Percentiles rank a stretch among this genome's conserved stretches.
These are phyloP conservation scores for Cladosporium halotolerans DNA, from an alignment of 2,329 filamentous ascomycete genomes.

Conservation along the genomic window DNA sequence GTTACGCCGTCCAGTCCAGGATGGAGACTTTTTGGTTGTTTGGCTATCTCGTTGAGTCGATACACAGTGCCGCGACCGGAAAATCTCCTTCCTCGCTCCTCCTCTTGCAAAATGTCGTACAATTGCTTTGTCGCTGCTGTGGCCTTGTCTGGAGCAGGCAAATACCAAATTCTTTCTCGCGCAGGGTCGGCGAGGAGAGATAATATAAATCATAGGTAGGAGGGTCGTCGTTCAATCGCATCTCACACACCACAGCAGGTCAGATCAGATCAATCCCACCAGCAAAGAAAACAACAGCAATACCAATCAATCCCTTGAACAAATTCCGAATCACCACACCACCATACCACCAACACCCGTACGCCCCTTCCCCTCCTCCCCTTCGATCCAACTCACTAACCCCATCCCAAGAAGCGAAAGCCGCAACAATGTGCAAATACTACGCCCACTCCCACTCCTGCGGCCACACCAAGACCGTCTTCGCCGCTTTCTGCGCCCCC, in stretches of 20 bases:
- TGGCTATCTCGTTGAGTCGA: no score
- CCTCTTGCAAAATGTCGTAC: slow-evolving; percentile 1
- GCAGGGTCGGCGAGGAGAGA: no score
- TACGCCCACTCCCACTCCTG: slow-evolving; percentile 43
- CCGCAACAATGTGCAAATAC: slow-evolving; percentile 39
- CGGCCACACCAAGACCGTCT: slow-evolving; percentile 39
- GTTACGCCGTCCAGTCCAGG: no score
- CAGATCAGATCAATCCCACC: not conserved
- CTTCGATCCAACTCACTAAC: not conserved
- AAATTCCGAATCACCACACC: not conserved
- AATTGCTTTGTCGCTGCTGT: not conserved
- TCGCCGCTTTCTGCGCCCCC: slow-evolving; percentile 29
- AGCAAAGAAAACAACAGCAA: not conserved
- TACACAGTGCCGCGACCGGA: no score
- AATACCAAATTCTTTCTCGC: not conserved
- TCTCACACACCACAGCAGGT: not conserved
- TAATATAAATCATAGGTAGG: no score
- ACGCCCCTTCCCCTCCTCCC: not conserved
- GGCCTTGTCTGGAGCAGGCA: no score
- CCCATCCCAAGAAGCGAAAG: not conserved
- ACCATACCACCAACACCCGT: not conserved
- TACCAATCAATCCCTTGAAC: not conserved
- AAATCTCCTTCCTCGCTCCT: no score
- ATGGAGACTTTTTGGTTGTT: no score
- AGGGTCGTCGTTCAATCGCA: no score